Percentiles rank a stretch among this genome's conserved stretches.
Evolutionary conservation across 2,329 filamentous ascomycete genomes (phyloP).

Genomic region (Ascochyta fabae): DNA sequence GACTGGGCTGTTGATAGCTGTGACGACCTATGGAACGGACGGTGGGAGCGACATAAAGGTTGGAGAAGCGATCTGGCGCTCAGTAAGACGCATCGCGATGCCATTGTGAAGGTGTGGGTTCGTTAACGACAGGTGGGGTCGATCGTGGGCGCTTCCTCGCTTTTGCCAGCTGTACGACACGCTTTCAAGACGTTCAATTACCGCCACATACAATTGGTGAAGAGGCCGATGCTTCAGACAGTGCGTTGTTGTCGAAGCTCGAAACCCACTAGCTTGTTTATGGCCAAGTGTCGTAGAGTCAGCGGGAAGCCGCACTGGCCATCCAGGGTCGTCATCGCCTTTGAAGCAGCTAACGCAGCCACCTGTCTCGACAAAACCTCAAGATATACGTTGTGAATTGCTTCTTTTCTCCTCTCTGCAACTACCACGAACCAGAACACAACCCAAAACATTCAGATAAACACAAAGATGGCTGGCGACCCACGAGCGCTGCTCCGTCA

Average conservation of each 20-base stretch:
- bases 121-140: neutral
- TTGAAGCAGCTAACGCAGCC: slow-evolving; percentile 40
- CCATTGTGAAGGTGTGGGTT: slow-evolving; percentile 17
- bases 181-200: neutral
- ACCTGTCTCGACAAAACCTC: slow-evolving; percentile 41
- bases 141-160: no score
- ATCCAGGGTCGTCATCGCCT: slow-evolving; percentile 39
- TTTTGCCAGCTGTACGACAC: neutral
- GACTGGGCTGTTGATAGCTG: neutral
- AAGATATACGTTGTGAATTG: slow-evolving; percentile 16
- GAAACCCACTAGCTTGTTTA: slow-evolving; percentile 27
- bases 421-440: neutral
- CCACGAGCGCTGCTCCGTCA: slow-evolving; percentile 47
- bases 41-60: slow-evolving; percentile 8
- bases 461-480: slow-evolving; percentile 45
- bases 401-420: slow-evolving; percentile 5
- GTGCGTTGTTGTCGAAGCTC: slow-evolving; percentile 29
- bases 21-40: slow-evolving; percentile 13
- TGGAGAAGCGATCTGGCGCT: slow-evolving; percentile 6
- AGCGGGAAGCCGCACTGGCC: slow-evolving; percentile 37
- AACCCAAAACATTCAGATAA: slow-evolving; percentile 2
- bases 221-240: neutral
- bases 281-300: slow-evolving; percentile 21
- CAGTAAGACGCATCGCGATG: slow-evolving; percentile 9
- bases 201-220: neutral